A percentile compares a stretch with the other conserved stretches of the same genome.
Evolutionary conservation across 768 basidiomycete genomes (phyloP).

Genomic region (Boletus rubropictus): DNA sequence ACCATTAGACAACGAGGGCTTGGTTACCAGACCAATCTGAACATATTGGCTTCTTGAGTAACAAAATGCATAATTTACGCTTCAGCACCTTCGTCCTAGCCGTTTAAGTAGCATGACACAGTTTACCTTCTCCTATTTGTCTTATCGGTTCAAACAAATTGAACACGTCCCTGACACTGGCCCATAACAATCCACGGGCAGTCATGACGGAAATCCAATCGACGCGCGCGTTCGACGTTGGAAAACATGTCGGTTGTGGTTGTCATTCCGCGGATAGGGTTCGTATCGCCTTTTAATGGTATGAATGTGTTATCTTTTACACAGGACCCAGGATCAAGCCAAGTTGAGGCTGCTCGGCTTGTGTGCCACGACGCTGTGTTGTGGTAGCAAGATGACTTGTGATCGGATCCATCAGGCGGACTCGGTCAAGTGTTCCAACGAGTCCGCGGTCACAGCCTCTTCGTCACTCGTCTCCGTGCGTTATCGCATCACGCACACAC

Average conservation of each 20-base stretch:
- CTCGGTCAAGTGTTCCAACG: background rate
- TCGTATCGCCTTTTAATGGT: background rate
- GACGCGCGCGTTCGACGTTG: background rate
- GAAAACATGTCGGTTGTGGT: too few species aligned
- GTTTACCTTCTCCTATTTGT: too few species aligned
- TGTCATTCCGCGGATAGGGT: background rate
- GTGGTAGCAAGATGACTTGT: background rate
- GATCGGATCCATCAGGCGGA: background rate
- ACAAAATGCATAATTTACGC: background rate
- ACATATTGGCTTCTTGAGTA: background rate
- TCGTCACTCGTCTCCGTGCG: background rate
- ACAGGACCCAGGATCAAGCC: constrained; percentile 2
- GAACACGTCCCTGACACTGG: too few species aligned
- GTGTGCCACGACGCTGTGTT: background rate
- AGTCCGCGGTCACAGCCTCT: background rate
- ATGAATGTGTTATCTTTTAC: background rate
- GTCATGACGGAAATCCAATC: background rate
- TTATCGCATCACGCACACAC: constrained; percentile 10
- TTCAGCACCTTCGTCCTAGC: too few species aligned
- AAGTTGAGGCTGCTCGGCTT: background rate
- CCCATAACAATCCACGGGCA: too few species aligned
- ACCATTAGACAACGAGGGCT: constrained; percentile 85
- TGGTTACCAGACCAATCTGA: background rate
- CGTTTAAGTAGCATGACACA: too few species aligned
- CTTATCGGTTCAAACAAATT: background rate